A percentile compares a stretch with the other conserved stretches of the same genome.
Evolutionary conservation across 768 basidiomycete species (phyloP).

Genomic region (Roridomyces roridus): DNA sequence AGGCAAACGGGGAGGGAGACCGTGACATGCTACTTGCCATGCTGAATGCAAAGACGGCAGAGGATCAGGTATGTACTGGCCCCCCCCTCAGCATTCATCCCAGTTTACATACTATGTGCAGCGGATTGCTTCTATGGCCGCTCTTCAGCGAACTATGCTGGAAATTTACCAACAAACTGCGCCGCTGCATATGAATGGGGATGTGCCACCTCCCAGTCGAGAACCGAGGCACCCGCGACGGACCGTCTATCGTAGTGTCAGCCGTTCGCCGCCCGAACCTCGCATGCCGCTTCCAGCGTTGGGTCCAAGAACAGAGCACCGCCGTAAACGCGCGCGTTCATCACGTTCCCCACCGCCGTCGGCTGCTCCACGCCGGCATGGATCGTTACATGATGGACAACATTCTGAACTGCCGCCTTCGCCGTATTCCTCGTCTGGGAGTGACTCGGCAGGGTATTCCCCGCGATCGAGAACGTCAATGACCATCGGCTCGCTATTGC

Average conservation of each 20-base stretch:
- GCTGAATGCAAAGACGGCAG: conserved; percentile 90
- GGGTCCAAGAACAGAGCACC: conserved; percentile 44
- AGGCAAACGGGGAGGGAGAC: conserved; percentile 87
- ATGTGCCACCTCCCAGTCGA: conserved; percentile 38
- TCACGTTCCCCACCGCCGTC: conserved; percentile 62
- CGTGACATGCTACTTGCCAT: conserved; percentile 90
- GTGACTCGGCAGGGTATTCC: conserved; percentile 72
- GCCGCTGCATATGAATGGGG: conserved; percentile 34
- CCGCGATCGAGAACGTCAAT: conserved; percentile 76
- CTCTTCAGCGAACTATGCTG: conserved; percentile 73
- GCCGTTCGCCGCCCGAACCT: conserved; percentile 46
- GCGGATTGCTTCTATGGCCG: conserved; percentile 75
- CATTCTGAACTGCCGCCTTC: conserved; percentile 68
- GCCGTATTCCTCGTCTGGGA: conserved; percentile 75
- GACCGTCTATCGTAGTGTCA: conserved; percentile 43
- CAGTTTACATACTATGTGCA: conserved; percentile 31
- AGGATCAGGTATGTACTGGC: conserved; percentile 87
- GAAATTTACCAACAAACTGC: conserved; percentile 55
- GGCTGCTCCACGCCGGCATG: conserved; percentile 41
- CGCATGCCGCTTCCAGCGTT: conserved; percentile 39
- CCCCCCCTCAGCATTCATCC: conserved; percentile 1
- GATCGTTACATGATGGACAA: conserved; percentile 44
- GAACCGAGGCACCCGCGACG: conserved; percentile 38
- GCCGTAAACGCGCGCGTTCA: conserved; percentile 68
- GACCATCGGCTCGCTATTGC: conserved; percentile 79